Evolutionary conservation across 2,329 filamentous ascomycete species (phyloP), one percentile per base, ranked within the genome.

Genomic region (Harringtonia aguacate): DNA sequence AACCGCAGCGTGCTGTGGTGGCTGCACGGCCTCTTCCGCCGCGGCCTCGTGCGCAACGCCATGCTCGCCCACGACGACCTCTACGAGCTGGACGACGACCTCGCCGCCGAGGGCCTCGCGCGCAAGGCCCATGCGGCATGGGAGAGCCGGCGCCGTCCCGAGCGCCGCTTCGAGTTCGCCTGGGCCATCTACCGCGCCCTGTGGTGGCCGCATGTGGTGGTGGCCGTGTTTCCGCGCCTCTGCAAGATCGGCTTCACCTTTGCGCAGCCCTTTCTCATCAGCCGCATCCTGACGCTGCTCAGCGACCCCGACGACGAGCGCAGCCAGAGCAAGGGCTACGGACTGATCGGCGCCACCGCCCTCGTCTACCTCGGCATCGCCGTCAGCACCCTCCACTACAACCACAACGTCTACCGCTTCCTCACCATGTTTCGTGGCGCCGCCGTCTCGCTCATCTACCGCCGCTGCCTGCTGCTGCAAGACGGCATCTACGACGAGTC

Each of bases 1-100:
- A 61, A 55, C 44, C 59, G 58, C 9, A 59, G 57, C 18, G 52
- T 66, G 29, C 61, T 65, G 43, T 59, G 58, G 48, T 68, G 64
- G 65, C 50, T 67, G 30, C 61, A 60, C 29, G 54, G 57, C 8
- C 52, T 68, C 18, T 41, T 41, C 10, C 14, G 33, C 18, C n/a
- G 9, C 3, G 39, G 29, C 8, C 34, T 22, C 28, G n/a, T n/a
- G n/a, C 18, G 17, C 39, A 41, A 41, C 14, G 28, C 30, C 14
- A n/a, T n/a, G n/a, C 29, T 41, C 13, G 38, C 18, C 17, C 27
- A 30, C 6, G 38, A 24, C 38, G 27, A 39, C 17, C 30, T 39
- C 21, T 24, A 39, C 38, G 38, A 17, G 9, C 27, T 39, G 38
- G 38, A 39, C 13, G 38, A 39, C 13, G 14, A 7, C 3, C 27